phyloP scores from a whole-genome alignment of 441 rosid genomes.

The Arabidopsis lyrata region DNA sequence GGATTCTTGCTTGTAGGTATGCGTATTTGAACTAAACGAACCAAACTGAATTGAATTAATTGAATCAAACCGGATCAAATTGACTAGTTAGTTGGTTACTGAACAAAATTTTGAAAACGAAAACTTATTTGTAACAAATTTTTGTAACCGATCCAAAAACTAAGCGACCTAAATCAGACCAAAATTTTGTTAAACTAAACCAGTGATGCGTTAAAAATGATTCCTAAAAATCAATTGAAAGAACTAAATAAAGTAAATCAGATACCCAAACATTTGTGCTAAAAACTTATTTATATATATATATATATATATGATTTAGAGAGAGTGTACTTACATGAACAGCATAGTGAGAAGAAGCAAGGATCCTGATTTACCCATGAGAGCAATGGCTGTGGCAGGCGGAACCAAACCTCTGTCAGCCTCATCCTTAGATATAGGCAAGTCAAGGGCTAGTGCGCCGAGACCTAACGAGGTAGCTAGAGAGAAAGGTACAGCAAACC shows the following conservation, averaged over 20 bases:
- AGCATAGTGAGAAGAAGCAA: slow-evolving; percentile 93
- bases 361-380: slow-evolving; percentile 97
- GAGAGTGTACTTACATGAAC: slow-evolving; percentile 70
- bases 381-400: slow-evolving; percentile 92
- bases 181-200: neutral
- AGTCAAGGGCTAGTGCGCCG: slow-evolving; percentile 92
- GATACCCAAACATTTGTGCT: neutral
- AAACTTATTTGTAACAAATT: no score
- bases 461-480: slow-evolving; percentile 89
- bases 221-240: neutral
- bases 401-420: slow-evolving; percentile 91
- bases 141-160: neutral
- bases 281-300: no score
- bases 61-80: neutral
- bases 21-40: neutral
- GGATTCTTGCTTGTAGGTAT: neutral
- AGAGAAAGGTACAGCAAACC: slow-evolving; percentile 98
- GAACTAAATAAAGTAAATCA: neutral
- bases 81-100: neutral
- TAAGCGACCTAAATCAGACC: neutral
- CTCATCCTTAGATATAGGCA: slow-evolving; percentile 73
- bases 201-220: neutral
- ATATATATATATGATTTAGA: slow-evolving; percentile 4
- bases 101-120: neutral
- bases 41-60: neutral